A percentile compares a stretch with the other conserved stretches of the same genome.
These are phyloP conservation scores for Sarcomyxa edulis DNA, from an alignment of 768 basidiomycete species.

Conservation along the genomic window DNA sequence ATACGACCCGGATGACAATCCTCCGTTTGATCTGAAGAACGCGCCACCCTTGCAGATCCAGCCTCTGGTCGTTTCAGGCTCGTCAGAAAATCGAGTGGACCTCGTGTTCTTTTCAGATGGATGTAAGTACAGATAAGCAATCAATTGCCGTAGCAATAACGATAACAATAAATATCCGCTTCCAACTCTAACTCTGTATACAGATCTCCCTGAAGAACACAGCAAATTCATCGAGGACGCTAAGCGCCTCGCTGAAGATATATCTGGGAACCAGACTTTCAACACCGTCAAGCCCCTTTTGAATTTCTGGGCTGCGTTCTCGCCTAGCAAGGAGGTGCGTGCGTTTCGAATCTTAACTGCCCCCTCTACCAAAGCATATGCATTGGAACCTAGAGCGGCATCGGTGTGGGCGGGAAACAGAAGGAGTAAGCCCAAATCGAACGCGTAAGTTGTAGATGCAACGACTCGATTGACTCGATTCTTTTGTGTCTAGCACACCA, in stretches of 20 bases:
- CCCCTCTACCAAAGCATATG: neutral
- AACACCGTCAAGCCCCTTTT: conserved; percentile 68
- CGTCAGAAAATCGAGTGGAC: conserved; percentile 62
- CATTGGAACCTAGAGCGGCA: conserved; percentile 53
- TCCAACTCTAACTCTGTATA: neutral
- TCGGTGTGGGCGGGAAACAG: conserved; percentile 61
- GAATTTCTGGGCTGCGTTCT: conserved; percentile 80
- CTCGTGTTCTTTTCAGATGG: conserved; percentile 77
- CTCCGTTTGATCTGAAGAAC: too few relatives aligned
- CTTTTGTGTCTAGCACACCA: conserved; percentile 49
- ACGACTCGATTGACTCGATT: neutral
- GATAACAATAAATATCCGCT: too few relatives aligned
- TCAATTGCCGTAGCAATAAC: neutral
- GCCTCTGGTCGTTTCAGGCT: conserved; percentile 57
- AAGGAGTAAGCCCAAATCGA: conserved; percentile 47
- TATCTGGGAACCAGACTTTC: conserved; percentile 73
- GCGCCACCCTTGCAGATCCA: conserved; percentile 48
- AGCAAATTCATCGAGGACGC: conserved; percentile 66
- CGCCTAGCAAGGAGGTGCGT: conserved; percentile 65
- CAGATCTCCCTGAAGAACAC: conserved; percentile 53
- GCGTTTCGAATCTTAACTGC: too few relatives aligned
- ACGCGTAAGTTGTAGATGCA: neutral
- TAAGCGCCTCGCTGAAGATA: conserved; percentile 56
- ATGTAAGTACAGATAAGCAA: conserved; percentile 49
- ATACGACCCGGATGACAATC: too few relatives aligned